Evolutionary conservation across 768 basidiomycete genomes (phyloP).

Genomic region (Tylopilus intermedius): DNA sequence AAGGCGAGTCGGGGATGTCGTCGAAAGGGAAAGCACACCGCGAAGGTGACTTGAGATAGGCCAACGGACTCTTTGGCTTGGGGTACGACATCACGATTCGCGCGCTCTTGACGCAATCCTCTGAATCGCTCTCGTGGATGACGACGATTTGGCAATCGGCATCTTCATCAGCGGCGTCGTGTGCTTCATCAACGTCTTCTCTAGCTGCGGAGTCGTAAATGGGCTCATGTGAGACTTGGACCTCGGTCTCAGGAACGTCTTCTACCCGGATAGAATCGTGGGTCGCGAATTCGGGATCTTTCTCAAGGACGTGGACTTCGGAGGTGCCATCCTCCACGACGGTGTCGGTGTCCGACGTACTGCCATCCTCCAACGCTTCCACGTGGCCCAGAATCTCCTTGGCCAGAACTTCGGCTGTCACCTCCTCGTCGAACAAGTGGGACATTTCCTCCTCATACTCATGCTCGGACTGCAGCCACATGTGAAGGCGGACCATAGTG

Average conservation of each 20-base stretch:
- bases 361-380: background rate
- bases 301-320: conserved; percentile 4
- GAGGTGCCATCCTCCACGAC: conserved; percentile 10
- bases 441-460: conserved; percentile 30
- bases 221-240: background rate
- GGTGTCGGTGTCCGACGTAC: conserved; percentile 6
- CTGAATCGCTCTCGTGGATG: conserved; percentile 4
- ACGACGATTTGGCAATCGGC: conserved; percentile 4
- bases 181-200: background rate
- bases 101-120: background rate
- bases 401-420: conserved; percentile 28
- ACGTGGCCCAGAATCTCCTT: conserved; percentile 21
- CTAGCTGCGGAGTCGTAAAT: background rate
- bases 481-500: conserved; percentile 26
- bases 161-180: background rate
- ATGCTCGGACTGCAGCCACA: conserved; percentile 31
- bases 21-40: conserved; percentile 5
- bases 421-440: conserved; percentile 31
- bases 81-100: background rate
- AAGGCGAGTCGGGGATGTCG: conserved; percentile 13
- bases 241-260: background rate
- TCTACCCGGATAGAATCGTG: background rate
- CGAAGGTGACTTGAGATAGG: conserved; percentile 7
- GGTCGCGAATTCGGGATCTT: background rate
- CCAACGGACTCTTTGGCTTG: conserved; percentile 7